Percentiles rank a stretch among this genome's conserved stretches.
phyloP scores from a whole-genome alignment of 169 alveolate species.

The Toxoplasma gondii region DNA sequence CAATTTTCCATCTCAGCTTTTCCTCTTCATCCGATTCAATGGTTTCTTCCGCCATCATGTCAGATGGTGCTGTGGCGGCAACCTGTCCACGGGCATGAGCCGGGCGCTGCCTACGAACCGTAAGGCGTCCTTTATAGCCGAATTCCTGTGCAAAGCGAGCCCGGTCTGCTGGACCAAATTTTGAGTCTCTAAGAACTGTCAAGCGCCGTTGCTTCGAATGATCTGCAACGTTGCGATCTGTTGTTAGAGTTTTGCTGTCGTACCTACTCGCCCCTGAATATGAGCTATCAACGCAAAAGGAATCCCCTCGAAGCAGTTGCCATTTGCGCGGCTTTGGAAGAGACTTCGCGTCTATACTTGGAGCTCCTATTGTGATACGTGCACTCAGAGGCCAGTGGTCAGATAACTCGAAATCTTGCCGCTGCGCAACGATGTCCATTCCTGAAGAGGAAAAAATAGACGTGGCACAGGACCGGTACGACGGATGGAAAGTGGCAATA shows the following conservation, averaged over 20 bases:
- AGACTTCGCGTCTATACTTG: not conserved
- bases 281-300: slow-evolving; percentile 26
- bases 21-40: slow-evolving; percentile 23
- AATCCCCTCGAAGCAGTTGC: slow-evolving; percentile 51
- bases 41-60: not conserved
- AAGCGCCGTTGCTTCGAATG: not conserved
- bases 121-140: not conserved
- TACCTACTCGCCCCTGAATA: slow-evolving; percentile 9
- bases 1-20: not conserved
- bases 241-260: not conserved
- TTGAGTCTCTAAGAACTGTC: not conserved
- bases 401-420: slow-evolving; percentile 46
- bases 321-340: slow-evolving; percentile 39
- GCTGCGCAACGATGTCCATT: slow-evolving; percentile 63
- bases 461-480: not conserved
- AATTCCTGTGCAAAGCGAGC: not conserved
- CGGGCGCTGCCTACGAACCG: not conserved
- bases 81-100: not conserved
- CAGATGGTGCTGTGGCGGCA: not conserved
- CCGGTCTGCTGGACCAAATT: not conserved
- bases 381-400: slow-evolving; percentile 70
- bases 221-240: not conserved
- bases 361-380: slow-evolving; percentile 40
- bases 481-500: too few relatives aligned
- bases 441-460: slow-evolving; percentile 30